Evolutionary conservation across 352 stramenopile species (phyloP).

Genomic region (Pseudoperonospora humuli): DNA sequence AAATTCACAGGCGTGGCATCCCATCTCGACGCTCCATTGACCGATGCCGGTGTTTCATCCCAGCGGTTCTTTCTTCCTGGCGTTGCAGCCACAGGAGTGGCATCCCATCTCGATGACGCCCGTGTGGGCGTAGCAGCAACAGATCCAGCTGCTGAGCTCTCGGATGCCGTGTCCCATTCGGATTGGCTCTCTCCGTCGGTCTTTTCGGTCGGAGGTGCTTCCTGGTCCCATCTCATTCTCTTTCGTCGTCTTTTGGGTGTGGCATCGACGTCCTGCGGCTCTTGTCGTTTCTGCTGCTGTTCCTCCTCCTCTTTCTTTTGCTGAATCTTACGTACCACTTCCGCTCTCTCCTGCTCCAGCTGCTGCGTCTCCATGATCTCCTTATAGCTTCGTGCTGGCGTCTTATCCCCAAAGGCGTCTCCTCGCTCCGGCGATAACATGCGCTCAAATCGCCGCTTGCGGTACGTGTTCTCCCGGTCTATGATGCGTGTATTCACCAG

Average conservation of each 20-base stretch:
- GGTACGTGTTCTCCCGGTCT: conserved; percentile 90
- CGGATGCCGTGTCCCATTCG: conserved; percentile 67
- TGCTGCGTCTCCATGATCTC: conserved; percentile 90
- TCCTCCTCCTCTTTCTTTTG: conserved; percentile 71
- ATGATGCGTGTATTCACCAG: conserved; percentile 92
- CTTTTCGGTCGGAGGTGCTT: conserved; percentile 36
- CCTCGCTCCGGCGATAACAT: conserved; percentile 84
- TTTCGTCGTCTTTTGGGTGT: conserved; percentile 59
- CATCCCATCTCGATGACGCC: conserved; percentile 68
- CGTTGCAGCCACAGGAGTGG: conserved; percentile 44
- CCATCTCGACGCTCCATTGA: conserved; percentile 74
- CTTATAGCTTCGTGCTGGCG: conserved; percentile 75
- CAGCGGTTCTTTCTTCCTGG: conserved; percentile 72
- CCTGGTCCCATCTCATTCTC: conserved; percentile 84
- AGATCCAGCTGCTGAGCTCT: conserved; percentile 25
- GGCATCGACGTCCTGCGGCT: conserved; percentile 23
- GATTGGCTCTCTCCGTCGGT: conserved; percentile 56
- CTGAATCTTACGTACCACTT: conserved; percentile 84
- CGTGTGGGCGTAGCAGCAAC: conserved; percentile 44
- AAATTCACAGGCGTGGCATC: conserved; percentile 87
- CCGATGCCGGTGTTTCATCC: conserved; percentile 70
- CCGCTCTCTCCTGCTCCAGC: conserved; percentile 77
- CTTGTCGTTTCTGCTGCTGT: conserved; percentile 30
- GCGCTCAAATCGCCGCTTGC: conserved; percentile 85
- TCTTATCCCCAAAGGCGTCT: conserved; percentile 86